phyloP scores from a whole-genome alignment of 208 protist species.

The Angomonas deanei region DNA sequence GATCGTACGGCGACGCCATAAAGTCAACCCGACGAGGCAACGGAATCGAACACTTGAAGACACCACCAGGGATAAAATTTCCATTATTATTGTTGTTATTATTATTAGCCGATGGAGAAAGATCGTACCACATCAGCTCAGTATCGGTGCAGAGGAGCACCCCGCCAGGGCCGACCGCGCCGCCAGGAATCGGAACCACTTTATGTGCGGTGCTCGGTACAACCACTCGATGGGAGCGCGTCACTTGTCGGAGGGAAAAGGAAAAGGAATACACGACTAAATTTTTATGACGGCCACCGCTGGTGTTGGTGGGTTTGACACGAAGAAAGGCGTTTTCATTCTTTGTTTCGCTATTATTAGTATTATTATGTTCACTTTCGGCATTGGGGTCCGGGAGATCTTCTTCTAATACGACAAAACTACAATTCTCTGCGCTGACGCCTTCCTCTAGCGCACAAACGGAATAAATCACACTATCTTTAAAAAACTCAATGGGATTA shows the following conservation, averaged over 20 bases:
- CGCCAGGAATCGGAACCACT: constrained; percentile 85
- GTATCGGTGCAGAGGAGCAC: constrained; percentile 96
- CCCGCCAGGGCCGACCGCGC: constrained; percentile 91
- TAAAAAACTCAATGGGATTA: constrained; percentile 58
- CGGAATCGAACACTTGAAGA: constrained; percentile 75
- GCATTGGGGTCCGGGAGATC: constrained; percentile 37
- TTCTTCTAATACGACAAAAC: constrained; percentile 74
- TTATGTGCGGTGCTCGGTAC: constrained; percentile 90
- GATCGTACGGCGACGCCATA: constrained; percentile 66
- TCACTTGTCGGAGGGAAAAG: constrained; percentile 97
- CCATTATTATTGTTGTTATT: constrained; percentile 7
- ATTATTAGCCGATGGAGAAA: constrained; percentile 21
- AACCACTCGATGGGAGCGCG: constrained; percentile 92
- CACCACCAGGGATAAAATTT: constrained; percentile 9
- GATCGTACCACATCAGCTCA: constrained; percentile 92
- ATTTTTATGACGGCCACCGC: constrained; percentile 27
- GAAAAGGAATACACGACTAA: constrained; percentile 96
- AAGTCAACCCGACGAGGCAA: constrained; percentile 81
- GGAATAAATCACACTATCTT: constrained; percentile 68
- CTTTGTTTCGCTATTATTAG: background rate
- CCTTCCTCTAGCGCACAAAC: constrained; percentile 49
- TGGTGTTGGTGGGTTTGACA: no score
- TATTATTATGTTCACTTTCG: background rate
- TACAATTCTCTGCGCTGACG: constrained; percentile 29
- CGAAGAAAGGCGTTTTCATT: background rate